Evolutionary conservation across 1,284 basidiomycete species (phyloP).

Genomic region (Apiotrichum mycotoxinovorans): DNA sequence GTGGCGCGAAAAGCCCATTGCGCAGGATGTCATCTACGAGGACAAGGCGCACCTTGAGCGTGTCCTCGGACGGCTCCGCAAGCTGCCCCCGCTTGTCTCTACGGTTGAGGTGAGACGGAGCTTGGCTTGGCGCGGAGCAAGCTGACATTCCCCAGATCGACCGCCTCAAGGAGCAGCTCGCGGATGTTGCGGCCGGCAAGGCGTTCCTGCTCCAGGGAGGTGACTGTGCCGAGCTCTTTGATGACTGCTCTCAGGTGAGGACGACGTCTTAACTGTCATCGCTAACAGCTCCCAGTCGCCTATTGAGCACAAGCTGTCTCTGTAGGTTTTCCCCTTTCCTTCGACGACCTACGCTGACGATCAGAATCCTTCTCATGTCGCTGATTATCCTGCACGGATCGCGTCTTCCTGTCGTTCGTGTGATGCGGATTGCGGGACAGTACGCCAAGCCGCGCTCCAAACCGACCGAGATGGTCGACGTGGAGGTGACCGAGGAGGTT

Average conservation of each 20-base stretch:
- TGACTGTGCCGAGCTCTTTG: slow-evolving; percentile 93
- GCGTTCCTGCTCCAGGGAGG: slow-evolving; percentile 95
- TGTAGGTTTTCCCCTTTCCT: slow-evolving; percentile 47
- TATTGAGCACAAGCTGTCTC: slow-evolving; percentile 87
- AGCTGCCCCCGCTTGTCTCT: slow-evolving; percentile 80
- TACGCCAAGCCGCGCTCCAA: slow-evolving; percentile 95
- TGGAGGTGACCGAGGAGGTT: slow-evolving; percentile 56
- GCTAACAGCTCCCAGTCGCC: slow-evolving; percentile 61
- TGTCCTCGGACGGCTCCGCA: slow-evolving; percentile 69
- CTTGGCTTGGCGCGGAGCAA: neutral
- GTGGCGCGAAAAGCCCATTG: slow-evolving; percentile 64
- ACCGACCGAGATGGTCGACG: slow-evolving; percentile 65
- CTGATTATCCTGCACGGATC: slow-evolving; percentile 92
- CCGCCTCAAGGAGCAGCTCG: slow-evolving; percentile 72
- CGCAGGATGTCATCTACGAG: slow-evolving; percentile 56
- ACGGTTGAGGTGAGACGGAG: slow-evolving; percentile 68
- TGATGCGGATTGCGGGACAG: slow-evolving; percentile 90
- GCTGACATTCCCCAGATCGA: slow-evolving; percentile 63
- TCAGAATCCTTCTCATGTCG: slow-evolving; percentile 80
- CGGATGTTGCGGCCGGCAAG: slow-evolving; percentile 75
- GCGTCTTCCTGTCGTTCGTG: slow-evolving; percentile 83
- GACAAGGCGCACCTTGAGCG: slow-evolving; percentile 54
- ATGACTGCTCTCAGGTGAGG: slow-evolving; percentile 78
- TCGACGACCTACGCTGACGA: slow-evolving; percentile 2
- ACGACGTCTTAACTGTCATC: no score